Conservation (phyloP, 371 early-diverging fungal genomes). For the Mucor circinelloides region DNA sequence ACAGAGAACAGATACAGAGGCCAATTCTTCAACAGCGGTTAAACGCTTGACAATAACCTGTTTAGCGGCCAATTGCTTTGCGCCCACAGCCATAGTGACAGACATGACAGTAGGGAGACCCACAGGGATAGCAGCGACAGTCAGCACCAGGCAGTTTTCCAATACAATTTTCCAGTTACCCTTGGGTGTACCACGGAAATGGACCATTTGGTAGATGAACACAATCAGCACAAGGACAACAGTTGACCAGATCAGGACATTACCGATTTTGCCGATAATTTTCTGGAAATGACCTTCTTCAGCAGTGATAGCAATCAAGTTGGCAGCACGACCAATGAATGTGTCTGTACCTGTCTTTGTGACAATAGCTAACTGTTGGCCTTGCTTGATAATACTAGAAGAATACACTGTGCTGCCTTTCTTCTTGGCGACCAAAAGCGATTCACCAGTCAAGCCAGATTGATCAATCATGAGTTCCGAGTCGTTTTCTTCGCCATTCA, state of each 20-base stretch:
- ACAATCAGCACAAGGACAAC: conserved; percentile 79
- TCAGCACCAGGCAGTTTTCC: conserved; percentile 55
- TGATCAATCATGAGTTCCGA: conserved; percentile 88
- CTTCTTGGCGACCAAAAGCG: conserved; percentile 80
- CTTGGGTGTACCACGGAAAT: conserved; percentile 32
- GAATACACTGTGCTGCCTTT: conserved; percentile 82
- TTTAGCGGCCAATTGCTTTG: conserved; percentile 84
- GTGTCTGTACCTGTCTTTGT: conserved; percentile 85
- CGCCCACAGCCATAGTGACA: conserved; percentile 95
- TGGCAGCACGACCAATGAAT: conserved; percentile 91
- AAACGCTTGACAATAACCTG: conserved; percentile 94
- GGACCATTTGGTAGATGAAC: conserved; percentile 66
- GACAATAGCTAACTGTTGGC: conserved; percentile 83
- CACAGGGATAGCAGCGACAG: conserved; percentile 76
- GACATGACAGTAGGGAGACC: conserved; percentile 94
- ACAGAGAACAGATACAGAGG: conserved; percentile 91
- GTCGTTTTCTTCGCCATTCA: conserved; percentile 74
- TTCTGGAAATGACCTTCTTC: conserved; percentile 89
- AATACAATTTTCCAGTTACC: conserved; percentile 48
- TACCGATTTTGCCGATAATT: conserved; percentile 80
- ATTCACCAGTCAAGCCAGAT: conserved; percentile 93
- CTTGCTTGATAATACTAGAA: conserved; percentile 84
- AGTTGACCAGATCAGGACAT: conserved; percentile 77
- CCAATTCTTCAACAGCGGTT: conserved; percentile 92
- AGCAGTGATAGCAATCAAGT: conserved; percentile 81